phyloP scores from a whole-genome alignment of 257 asterid genomes.

The Solanum bulbocastanum region DNA sequence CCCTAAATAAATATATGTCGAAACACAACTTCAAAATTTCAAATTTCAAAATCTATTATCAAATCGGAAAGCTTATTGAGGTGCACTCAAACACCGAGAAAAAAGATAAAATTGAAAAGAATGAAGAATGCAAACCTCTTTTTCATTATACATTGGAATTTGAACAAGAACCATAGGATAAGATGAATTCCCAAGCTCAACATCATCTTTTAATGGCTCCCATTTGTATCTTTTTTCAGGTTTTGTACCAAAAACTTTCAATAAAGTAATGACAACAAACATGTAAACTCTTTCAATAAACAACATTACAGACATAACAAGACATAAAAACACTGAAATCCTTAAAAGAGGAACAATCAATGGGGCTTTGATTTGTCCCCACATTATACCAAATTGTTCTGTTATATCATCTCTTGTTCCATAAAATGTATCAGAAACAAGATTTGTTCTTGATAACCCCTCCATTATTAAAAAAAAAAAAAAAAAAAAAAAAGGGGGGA shows the following conservation, averaged over 20 bases:
- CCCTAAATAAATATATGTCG: not conserved
- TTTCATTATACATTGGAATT: constrained; percentile 94
- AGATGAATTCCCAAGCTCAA: constrained; percentile 69
- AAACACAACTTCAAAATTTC: not conserved
- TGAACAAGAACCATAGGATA: constrained; percentile 88
- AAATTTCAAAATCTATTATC: not conserved
- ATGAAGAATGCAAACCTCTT: constrained; percentile 39
- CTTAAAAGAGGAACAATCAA: constrained; percentile 67
- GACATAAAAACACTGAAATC: constrained; percentile 40
- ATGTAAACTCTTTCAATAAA: constrained; percentile 81
- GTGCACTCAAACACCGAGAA: not conserved
- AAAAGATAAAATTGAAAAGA: not conserved
- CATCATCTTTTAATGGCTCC: constrained; percentile 76
- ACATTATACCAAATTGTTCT: constrained; percentile 36
- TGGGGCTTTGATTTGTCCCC: constrained; percentile 81
- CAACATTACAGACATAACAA: constrained; percentile 77
- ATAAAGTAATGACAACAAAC: constrained; percentile 56
- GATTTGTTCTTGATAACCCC: constrained; percentile 15
- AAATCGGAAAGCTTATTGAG: fast-evolving
- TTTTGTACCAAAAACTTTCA: constrained; percentile 53
- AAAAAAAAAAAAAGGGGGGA: constrained; percentile 17
- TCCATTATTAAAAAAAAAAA: constrained; percentile 22
- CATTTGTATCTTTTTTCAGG: constrained; percentile 75
- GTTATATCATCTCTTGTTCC: constrained; percentile 40
- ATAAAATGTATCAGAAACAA: constrained; percentile 32